Conservation (phyloP, 2,329 filamentous ascomycete species). For the Fusarium setosum region DNA sequence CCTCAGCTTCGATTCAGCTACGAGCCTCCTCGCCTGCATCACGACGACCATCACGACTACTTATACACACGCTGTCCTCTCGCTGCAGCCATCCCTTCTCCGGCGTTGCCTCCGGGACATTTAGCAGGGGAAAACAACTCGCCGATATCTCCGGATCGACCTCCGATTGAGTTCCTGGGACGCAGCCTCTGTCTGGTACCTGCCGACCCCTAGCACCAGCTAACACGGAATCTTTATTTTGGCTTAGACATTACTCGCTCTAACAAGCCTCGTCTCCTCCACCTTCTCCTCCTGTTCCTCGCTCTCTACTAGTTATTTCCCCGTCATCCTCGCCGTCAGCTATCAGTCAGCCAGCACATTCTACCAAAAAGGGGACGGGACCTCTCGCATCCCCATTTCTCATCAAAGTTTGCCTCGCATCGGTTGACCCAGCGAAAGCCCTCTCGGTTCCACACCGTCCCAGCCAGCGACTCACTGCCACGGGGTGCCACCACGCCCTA, state of each 20-base stretch:
- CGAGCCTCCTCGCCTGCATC: not conserved
- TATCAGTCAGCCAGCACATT: slow-evolving; percentile 19
- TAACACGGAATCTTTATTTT: slow-evolving; percentile 2
- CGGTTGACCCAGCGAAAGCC: slow-evolving; percentile 43
- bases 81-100: not conserved
- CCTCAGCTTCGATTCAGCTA: not conserved
- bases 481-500: slow-evolving; percentile 7
- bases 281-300: no score
- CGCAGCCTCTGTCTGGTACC: slow-evolving; percentile 17
- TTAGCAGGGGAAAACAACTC: slow-evolving; percentile 4
- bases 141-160: slow-evolving; percentile 31
- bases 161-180: slow-evolving; percentile 11
- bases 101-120: not conserved
- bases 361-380: slow-evolving; percentile 7
- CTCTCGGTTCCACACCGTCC: slow-evolving; percentile 40
- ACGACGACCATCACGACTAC: not conserved
- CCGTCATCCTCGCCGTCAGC: slow-evolving; percentile 3
- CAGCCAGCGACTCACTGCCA: slow-evolving; percentile 28
- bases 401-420: slow-evolving; percentile 43
- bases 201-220: not conserved
- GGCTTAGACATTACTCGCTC: slow-evolving; percentile 12
- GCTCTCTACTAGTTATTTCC: not conserved
- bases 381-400: slow-evolving; percentile 15
- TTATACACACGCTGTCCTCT: not conserved
- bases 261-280: slow-evolving; percentile 16